Percentiles rank a stretch among this genome's conserved stretches.
Conservation (phyloP, 176 grass and related monocot species). For the Rhipidocladum racemiflorum region DNA sequence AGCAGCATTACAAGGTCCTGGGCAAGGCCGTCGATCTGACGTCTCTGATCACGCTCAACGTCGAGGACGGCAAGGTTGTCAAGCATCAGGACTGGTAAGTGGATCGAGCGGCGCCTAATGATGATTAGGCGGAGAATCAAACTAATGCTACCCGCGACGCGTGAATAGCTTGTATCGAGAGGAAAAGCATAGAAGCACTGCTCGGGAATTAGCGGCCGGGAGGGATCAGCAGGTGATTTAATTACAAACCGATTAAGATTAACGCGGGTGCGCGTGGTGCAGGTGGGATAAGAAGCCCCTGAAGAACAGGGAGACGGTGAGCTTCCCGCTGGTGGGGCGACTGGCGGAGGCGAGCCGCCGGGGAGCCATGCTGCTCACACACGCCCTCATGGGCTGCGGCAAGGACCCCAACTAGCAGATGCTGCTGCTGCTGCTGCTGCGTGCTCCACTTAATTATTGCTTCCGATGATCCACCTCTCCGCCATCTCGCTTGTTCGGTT, state of each 20-base stretch:
- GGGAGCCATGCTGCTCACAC: constrained; percentile 58
- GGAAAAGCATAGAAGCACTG: too few relatives aligned
- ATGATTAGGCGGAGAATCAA: too few relatives aligned
- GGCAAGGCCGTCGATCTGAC: constrained; percentile 29
- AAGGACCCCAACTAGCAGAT: too few relatives aligned
- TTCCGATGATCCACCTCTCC: too few relatives aligned
- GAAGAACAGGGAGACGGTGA: constrained; percentile 44
- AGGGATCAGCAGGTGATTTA: not conserved
- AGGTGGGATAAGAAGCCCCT: constrained; percentile 65
- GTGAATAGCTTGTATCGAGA: too few relatives aligned
- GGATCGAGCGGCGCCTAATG: not conserved
- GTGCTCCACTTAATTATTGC: too few relatives aligned
- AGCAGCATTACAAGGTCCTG: constrained; percentile 49
- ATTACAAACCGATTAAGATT: too few relatives aligned
- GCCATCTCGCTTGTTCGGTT: too few relatives aligned
- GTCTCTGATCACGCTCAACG: constrained; percentile 37
- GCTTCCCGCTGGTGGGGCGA: constrained; percentile 30
- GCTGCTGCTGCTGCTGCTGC: too few relatives aligned
- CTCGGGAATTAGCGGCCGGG: too few relatives aligned
- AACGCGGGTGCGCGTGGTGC: not conserved
- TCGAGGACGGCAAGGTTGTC: constrained; percentile 44
- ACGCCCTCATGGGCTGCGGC: constrained; percentile 53
- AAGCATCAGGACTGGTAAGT: constrained; percentile 33
- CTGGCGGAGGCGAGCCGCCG: constrained; percentile 35
- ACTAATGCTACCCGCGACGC: too few relatives aligned